Base-by-base conservation (phyloP, 768 basidiomycete genomes). In the Paxillus ammoniavirescens region DNA sequence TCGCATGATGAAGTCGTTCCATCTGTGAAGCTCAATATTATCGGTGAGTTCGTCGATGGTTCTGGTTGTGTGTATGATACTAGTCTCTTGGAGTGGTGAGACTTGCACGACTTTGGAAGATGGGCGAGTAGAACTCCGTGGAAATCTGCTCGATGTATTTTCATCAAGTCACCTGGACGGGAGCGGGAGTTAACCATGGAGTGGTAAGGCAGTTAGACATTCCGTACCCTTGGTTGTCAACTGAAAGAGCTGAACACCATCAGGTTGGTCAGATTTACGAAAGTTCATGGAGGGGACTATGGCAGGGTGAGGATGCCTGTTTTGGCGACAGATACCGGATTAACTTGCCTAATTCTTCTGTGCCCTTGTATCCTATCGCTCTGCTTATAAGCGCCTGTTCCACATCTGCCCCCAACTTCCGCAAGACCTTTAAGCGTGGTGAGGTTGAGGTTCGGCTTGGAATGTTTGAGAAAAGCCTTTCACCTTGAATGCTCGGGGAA, bases 61-160 rank as follows among this genome's bases (percentile, higher is more conserved):
- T 56, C 65, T n/a, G 53, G 70, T 56, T 84, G 82, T 5, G 59
- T 66, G 62, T 84, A 89, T 1, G 80, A 78, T 49, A 74, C 72
- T 21, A 89, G 75, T 14, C 82, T 83, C 65, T 86, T 89, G 13
- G 74, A 75, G 49, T 78, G 81, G 52, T 79, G 72, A 5, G 77
- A 73, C 46, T 69, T 73, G 61, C 75, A 80, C 3, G 74, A 70
- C 14, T 75, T 61, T 1, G 79, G 72, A 28, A 88, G 66, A 52
- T 73, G 72, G 40, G 71, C 66, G 8, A 89, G 73, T 50, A 90
- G 74, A 2, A 76, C 78, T 18, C 72, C 67, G 52, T 88, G 86
- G 60, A 89, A 86, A 59, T 87, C 84, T 21, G 85, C 76, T 14
- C 88, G 82, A 66, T 87, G 87, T 56, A 89, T 75, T 49, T 61